Base-by-base conservation (phyloP, 352 stramenopile species). In the Elongisporangium prolatum region DNA sequence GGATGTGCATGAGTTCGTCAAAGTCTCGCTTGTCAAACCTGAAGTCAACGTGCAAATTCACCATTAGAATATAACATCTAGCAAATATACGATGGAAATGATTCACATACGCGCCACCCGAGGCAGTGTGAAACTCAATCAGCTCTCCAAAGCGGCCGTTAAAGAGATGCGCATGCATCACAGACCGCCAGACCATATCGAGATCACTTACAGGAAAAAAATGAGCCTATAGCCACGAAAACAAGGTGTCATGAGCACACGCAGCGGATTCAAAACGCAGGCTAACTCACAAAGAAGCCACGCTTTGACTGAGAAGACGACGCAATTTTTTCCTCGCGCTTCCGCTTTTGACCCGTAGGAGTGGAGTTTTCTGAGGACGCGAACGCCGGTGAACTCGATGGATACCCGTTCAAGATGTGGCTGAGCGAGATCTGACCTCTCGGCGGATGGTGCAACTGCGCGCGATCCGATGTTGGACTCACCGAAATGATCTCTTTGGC, bases 1-100 rank as follows among this genome's bases (percentile, higher is more conserved):
- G 74, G n/a, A 88, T 71, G 54, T 93, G 79, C 67, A 85, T 84
- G 48, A 93, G 62, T 52, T 93, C 83, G 60, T 93, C 83, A 65
- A 93, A 93, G 52, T 91, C 79, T 17, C 68, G 75, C 60, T 68
- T 74, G 51, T 72, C 70, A 56, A 78, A 86, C 8, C 81, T 89
- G 57, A 16, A 40, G 48, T 59, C 17, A 52, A 14, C 16, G 54
- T 47, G 20, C 22, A 48, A 9, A 63, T 2, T 7, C 24, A 34
- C 24, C 3, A 53, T 14, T 40, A 6, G 2, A 34, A 17, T 14
- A 22, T 48, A 22, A 24, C 11, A 40, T 59, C 37, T 21, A 38
- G 17, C 34, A 52, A 18, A n/a, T 14, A 17, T 7, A n/a, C n/a
- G 20, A 50, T 11, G 1, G 52, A 34, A 9, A 18, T 44, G 38